Evolutionary conservation across 345 rosid species (phyloP), one percentile per base, ranked within the genome.

Genomic region (Hibiscus tridactylites): DNA sequence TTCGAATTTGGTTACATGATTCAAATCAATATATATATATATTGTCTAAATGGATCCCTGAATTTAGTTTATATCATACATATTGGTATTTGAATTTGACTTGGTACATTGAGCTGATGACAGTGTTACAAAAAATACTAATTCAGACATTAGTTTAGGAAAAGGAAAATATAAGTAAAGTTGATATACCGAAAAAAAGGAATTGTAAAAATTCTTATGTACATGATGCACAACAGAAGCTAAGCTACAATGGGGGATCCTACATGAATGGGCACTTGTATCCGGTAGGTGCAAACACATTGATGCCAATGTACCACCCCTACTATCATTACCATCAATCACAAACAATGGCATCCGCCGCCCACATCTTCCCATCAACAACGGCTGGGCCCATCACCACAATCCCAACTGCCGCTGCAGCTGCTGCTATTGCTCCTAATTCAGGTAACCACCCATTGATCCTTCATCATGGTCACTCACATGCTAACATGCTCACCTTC

Each of bases 291-390:
- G 91, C 87, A 57, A 89, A 81, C 72, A 73, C 96, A 50, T 67
- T 93, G 90, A 82, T 91, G 91, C 93, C 98, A 28, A 73, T 91
- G 84, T 90, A 91, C 89, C 91, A 91, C 88, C 92, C 93, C 8
- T 71, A 84, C 3, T 90, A 90, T 67, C 96, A 85, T 19, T 77
- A 77, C 80, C 95, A 90, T 68, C 96, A 86, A 60, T 84, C 95
- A 17, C 95, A 83, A 53, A 78, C 96, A 10, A 79, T 94, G 80
- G 69, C 68, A 17, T 46, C 54, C 24, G 37, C 95, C 12, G 87
- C 86, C 63, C 94, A 90, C 69, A 68, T 86, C 57, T 83, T 81
- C 61, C 88, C 85, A 2, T 73, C 83, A 4, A 39, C 85, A 2
- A 69, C 88, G 0, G 82, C 83, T 15, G 88, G 83, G 0, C 83